A percentile compares a stretch with the other conserved stretches of the same genome.
phyloP scores from a whole-genome alignment of 805 yeast genomes.

The Pichia occidentalis region DNA sequence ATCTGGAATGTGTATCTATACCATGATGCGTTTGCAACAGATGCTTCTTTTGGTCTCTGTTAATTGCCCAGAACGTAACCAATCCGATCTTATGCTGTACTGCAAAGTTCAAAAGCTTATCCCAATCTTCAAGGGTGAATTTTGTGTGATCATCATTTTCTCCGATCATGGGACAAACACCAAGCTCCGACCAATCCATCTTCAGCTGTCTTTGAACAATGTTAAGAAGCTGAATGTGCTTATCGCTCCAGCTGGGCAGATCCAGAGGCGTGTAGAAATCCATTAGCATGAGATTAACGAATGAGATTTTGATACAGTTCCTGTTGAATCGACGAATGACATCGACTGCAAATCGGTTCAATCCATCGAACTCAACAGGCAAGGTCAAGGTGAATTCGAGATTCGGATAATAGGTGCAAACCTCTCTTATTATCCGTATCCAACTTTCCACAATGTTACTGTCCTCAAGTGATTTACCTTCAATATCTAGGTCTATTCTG shows the following conservation, averaged over 20 bases:
- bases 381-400: slow-evolving; percentile 22
- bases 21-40: slow-evolving; percentile 5
- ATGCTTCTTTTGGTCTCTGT: slow-evolving; percentile 25
- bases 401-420: not conserved
- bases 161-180: slow-evolving; percentile 32
- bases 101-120: slow-evolving; percentile 18
- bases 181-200: slow-evolving; percentile 19
- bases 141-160: slow-evolving; percentile 26
- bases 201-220: slow-evolving; percentile 16
- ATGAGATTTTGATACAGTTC: slow-evolving; percentile 10
- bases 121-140: slow-evolving; percentile 23
- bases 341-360: slow-evolving; percentile 14
- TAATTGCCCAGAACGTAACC: slow-evolving; percentile 29
- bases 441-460: slow-evolving; percentile 10
- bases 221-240: slow-evolving; percentile 23
- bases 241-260: slow-evolving; percentile 23
- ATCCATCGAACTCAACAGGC: slow-evolving; percentile 27
- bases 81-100: slow-evolving; percentile 19
- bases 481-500: slow-evolving; percentile 28
- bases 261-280: slow-evolving; percentile 27
- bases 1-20: slow-evolving; percentile 19
- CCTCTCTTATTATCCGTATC: slow-evolving; percentile 8
- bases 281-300: slow-evolving; percentile 28
- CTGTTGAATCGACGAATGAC: slow-evolving; percentile 15
- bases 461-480: slow-evolving; percentile 19